Evolutionary conservation across 192 early-diverging fungal species (phyloP).

Genomic region (Umbelopsis vinacea): DNA sequence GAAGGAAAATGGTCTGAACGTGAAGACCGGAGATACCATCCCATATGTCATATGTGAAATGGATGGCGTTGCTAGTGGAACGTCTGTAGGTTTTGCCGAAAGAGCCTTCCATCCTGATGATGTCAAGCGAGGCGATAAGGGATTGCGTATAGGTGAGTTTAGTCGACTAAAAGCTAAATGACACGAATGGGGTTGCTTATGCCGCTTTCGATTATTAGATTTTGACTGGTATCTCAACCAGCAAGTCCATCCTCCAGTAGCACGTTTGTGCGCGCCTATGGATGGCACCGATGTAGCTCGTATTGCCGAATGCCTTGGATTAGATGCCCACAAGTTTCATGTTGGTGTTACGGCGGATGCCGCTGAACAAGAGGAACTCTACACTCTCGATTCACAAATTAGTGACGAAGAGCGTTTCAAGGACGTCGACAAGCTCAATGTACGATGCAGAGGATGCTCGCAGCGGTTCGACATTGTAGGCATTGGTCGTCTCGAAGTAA

Average conservation of each 20-base stretch:
- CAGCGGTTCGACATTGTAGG: slow-evolving; percentile 47
- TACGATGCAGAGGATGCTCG: slow-evolving; percentile 67
- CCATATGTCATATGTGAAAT: slow-evolving; percentile 88
- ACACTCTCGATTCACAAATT: slow-evolving; percentile 79
- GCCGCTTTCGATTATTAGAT: slow-evolving; percentile 44
- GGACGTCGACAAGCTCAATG: slow-evolving; percentile 66
- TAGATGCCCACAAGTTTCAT: slow-evolving; percentile 73
- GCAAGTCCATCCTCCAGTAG: slow-evolving; percentile 89
- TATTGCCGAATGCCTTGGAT: slow-evolving; percentile 84
- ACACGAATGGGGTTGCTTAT: no score
- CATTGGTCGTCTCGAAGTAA: slow-evolving; percentile 27
- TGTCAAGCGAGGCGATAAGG: slow-evolving; percentile 56
- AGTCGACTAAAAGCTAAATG: background rate
- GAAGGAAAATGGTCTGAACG: slow-evolving; percentile 67
- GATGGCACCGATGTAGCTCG: slow-evolving; percentile 79
- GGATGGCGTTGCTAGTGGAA: slow-evolving; percentile 29
- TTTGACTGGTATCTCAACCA: slow-evolving; percentile 92
- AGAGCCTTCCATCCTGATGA: slow-evolving; percentile 89
- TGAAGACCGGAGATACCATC: slow-evolving; percentile 87
- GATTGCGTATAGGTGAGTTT: slow-evolving; percentile 46
- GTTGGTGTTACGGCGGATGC: slow-evolving; percentile 13
- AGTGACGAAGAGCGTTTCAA: slow-evolving; percentile 77
- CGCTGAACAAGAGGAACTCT: slow-evolving; percentile 56
- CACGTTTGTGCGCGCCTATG: slow-evolving; percentile 82
- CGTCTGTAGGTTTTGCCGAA: slow-evolving; percentile 62